Conservation (phyloP, 148 eudicot genomes). For the Amaranthus cruentus region DNA sequence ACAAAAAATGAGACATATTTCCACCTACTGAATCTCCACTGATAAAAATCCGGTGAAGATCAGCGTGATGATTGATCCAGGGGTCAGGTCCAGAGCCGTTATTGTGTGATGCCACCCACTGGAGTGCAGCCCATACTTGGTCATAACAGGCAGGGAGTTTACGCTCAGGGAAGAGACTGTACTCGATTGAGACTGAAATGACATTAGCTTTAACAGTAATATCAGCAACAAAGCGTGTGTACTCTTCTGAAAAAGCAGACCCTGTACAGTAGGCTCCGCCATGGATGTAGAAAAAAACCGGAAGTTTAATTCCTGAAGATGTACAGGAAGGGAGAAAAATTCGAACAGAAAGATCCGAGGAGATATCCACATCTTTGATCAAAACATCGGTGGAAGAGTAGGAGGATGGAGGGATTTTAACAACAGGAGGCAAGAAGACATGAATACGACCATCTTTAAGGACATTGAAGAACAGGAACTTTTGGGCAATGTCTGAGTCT, state of each 20-base stretch:
- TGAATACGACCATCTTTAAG: constrained; percentile 36
- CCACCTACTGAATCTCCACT: constrained; percentile 52
- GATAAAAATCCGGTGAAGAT: constrained; percentile 33
- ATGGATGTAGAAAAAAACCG: constrained; percentile 34
- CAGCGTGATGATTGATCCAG: constrained; percentile 33
- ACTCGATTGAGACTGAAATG: constrained; percentile 31
- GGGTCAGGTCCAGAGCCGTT: constrained; percentile 18
- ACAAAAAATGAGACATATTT: constrained; percentile 28
- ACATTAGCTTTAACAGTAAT: constrained; percentile 16
- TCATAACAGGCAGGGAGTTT: constrained; percentile 29
- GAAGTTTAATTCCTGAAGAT: constrained; percentile 17
- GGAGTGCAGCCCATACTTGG: constrained; percentile 30
- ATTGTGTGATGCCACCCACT: constrained; percentile 32
- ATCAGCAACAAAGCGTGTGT: constrained; percentile 17
- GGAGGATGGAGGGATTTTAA: constrained; percentile 23
- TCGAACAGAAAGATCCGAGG: constrained; percentile 21
- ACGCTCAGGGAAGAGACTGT: constrained; percentile 24
- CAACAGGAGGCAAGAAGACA: not conserved
- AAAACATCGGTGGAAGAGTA: constrained; percentile 25
- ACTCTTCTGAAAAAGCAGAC: constrained; percentile 28
- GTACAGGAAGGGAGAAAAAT: constrained; percentile 26
- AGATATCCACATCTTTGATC: constrained; percentile 29
- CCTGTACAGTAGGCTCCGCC: constrained; percentile 37
- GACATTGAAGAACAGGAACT: constrained; percentile 35
- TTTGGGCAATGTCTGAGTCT: constrained; percentile 22